Evolutionary conservation across 129 eudicot genomes (phyloP), one percentile per base, ranked within the genome.

Genomic region (Smallanthus sonchifolius): DNA sequence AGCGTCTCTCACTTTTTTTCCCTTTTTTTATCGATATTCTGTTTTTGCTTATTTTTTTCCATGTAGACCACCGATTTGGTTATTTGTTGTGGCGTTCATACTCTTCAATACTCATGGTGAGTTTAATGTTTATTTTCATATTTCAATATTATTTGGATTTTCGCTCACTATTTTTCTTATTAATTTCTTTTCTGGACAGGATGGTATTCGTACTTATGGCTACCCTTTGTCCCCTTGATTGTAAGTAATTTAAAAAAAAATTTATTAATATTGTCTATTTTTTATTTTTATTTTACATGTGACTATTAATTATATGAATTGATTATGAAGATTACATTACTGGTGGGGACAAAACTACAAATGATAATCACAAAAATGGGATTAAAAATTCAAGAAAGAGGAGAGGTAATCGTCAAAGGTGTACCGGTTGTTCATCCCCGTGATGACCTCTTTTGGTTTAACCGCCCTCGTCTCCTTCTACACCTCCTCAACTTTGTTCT

Each of bases 321-420:
- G 7, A 28, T 5, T 36, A n/a, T 20, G 67, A 84, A 90, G 96
- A 75, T 87, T 10, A 80, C 87, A 10, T 80, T 90, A 17, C 45
- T 86, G 56, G 89, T 90, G 5, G 96, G 96, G 65, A 87, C 96
- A 37, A 87, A 90, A 80, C 80, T 87, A 64, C 93, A 90, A 73
- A 71, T 82, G 78, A 88, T 87, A 13, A 83, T 87, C 47, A 85
- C 93, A 20, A 83, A 83, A 82, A 83, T 90, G 96, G 93, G 86
- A 15, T 74, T 83, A 34, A 72, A 79, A 11, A 74, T 90, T 48
- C 86, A 79, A 65, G 88, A 87, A 10, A 81, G 82, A 55, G 85
- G 89, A 15, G 84, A 75, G 52, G 84, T 82, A 24, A 24, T 24
- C 13, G 84, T 87, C 5, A 82, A 85, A 55, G 96, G 92, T 30